Base-by-base conservation (phyloP, 768 basidiomycete genomes). In the Exsudoporus frostii region DNA sequence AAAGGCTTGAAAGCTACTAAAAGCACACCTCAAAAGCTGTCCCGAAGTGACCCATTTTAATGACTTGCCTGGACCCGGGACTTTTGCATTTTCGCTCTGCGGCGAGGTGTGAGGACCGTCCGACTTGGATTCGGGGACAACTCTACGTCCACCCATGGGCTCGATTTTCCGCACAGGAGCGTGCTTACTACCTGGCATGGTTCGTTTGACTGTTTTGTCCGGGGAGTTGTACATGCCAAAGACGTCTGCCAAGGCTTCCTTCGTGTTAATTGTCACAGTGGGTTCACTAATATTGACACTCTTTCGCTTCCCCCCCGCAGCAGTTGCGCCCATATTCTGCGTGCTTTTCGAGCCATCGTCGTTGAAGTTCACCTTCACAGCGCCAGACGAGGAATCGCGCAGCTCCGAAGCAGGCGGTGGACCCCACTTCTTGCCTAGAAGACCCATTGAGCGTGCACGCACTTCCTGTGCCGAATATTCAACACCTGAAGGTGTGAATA, bases 211-310 rank as follows among this genome's bases (percentile, higher is more conserved):
- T 0, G 86, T 86, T 71, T 85, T 90, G 55, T 90, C 89, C 3
- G 90, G 90, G 9, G 89, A 91, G 67, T 97, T 96, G 67, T 94
- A 98, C 88, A 98, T 93, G 48, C 86, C 88, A 72, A 95, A 93
- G 38, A 98, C 92, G 64, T 98, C 93, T 13, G 84, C 89, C 32
- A 97, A 78, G 4, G 97, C 97, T 57, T 92, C 91, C 68, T 93
- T 95, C 27, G 97, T 99, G 67, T 97, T 97, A 61, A 98, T 92
- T 1, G 97, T 99, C 7, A 98, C 86, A 0, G 91, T 92, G 5
- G 90, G 89, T 67, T 92, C 90, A 15, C 74, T 76, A 15, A 70
- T 78, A 27, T 38, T 60, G 30, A 79, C 59, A 54, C 76, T 79
- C 71, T 74, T 81, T 49, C 81, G 73, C 25, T 73, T 74, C 47